Base-by-base conservation (phyloP, 352 stramenopile species). In the Phytophthora palmivora region DNA sequence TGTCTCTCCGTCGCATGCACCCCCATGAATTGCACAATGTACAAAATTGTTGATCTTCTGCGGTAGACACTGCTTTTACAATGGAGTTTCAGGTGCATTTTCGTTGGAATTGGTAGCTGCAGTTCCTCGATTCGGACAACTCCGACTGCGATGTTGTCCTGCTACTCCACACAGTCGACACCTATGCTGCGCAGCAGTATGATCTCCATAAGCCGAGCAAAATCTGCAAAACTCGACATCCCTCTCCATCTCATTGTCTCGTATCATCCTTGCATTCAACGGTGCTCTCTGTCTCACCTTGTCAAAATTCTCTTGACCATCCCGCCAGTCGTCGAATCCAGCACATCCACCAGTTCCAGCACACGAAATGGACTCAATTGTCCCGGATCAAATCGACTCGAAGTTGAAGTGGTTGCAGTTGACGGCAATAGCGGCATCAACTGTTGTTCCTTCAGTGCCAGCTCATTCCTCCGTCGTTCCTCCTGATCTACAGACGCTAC, bases 261-360 rank as follows among this genome's bases (percentile, higher is more conserved):
- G 68, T 19, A 43, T 37, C 26, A 75, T 67, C 12, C 61, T 54
- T 30, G 67, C 68, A 16, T 74, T 76, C 14, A 87, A 71, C 19
- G 77, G 81, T 37, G 80, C 63, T 45, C 77, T 76, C 6, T 58
- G 65, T 7, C 82, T 71, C 28, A 94, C 79, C 26, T 92, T 92
- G 70, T 85, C 24, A 94, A 66, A 19, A 94, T 80, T 5, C 72
- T 70, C 64, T 90, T 88, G 28, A 92, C 85, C 74, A 91, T 84
- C 12, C 82, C 85, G 5, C 83, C 83, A 0, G 85, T 92, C 7
- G 78, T 89, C 22, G 83, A 83, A 55, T 94, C 85, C 34, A 93
- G 68, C 42, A 92, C 76, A 54, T 92, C 83, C 22, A 92, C 75
- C 2, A 94, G 71, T 47, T 92, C 83, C 9, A 92, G 61, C 47